These are phyloP conservation scores for Ophiostoma montium DNA, from an alignment of 2,329 filamentous ascomycete genomes.

Conservation along the genomic window DNA sequence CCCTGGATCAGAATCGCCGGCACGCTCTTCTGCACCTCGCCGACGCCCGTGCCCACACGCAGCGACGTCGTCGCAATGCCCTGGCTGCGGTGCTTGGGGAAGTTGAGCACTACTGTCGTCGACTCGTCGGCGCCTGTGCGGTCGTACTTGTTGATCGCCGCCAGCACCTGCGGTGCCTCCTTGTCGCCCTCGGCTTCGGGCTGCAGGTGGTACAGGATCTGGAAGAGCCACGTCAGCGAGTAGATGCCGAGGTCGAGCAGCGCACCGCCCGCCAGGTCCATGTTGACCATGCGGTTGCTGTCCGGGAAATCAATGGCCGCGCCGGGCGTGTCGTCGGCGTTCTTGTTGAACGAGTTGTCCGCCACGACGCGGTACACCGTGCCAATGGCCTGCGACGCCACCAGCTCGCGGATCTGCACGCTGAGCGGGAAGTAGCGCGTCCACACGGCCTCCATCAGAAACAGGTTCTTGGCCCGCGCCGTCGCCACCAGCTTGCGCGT, in stretches of 20 bases:
- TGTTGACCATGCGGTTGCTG: constrained; percentile 66
- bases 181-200: constrained; percentile 35
- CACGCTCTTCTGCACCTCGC: constrained; percentile 32
- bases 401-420: constrained; percentile 56
- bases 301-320: constrained; percentile 39
- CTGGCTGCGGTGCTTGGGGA: constrained; percentile 54
- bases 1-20: constrained; percentile 71
- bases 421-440: constrained; percentile 79
- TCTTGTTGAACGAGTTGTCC: constrained; percentile 46
- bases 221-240: constrained; percentile 80
- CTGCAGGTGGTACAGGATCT: constrained; percentile 73
- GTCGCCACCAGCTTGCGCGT: constrained; percentile 56
- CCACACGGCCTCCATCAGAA: constrained; percentile 83
- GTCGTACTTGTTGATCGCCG: constrained; percentile 54
- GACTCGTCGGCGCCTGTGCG: constrained; percentile 62
- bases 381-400: constrained; percentile 39
- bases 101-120: constrained; percentile 64
- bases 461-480: constrained; percentile 57
- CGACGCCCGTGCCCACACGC: constrained; percentile 47
- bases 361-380: constrained; percentile 46
- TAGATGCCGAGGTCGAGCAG: constrained; percentile 81
- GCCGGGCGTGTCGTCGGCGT: constrained; percentile 31
- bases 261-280: constrained; percentile 67
- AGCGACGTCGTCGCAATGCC: constrained; percentile 58
- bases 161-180: constrained; percentile 52